Evolutionary conservation across 1,139 yeast genomes (phyloP), one percentile per base, ranked within the genome.

Genomic region (Waltiozyma sp.): DNA sequence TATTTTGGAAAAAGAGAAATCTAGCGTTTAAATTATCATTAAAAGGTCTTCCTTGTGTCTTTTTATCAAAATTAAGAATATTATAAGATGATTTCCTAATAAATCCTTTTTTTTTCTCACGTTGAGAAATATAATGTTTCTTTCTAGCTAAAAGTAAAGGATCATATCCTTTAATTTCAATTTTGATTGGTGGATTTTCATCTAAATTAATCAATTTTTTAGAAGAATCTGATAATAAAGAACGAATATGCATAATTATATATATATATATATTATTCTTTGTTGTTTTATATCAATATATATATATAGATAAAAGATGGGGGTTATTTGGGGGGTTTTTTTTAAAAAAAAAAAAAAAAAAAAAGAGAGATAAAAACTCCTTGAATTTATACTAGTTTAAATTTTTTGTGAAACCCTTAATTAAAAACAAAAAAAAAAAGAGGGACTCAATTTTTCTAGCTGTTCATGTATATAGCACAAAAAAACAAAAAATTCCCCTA

Each of bases 41-140:
- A 45, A 61, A 66, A 6, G 72, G 71, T 47, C 71, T 55, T 15
- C 72, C 72, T 45, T 66, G 69, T 3, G 62, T 49, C 44, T 56
- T 56, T 14, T 35, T 35, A 11, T 19, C 37, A 14, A 31, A 8
- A 10, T 35, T 35, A 14, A 35, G 23, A 23, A 18, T 18, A 18
- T 31, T 31, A 14, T 10, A 31, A 31, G 34, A 4, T 3, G 38
- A 28, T 16, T 41, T 21, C 1, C n/a, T n/a, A n/a, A n/a, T n/a
- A 23, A 19, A 37, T 38, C 26, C 19, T 38, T 38, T 41, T 41
- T 42, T 45, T 14, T 35, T 47, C 43, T 11, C 33, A 28, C 18
- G 19, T 19, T 35, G 37, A 10, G 54, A 47, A n/a, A 37, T 26
- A 37, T 56, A 56, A 41, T 58, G 57, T 43, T 57, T 52, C 49